Evolutionary conservation across 441 rosid species (phyloP), one percentile per base, ranked within the genome.

Genomic region (Aquilaria agallochum): DNA sequence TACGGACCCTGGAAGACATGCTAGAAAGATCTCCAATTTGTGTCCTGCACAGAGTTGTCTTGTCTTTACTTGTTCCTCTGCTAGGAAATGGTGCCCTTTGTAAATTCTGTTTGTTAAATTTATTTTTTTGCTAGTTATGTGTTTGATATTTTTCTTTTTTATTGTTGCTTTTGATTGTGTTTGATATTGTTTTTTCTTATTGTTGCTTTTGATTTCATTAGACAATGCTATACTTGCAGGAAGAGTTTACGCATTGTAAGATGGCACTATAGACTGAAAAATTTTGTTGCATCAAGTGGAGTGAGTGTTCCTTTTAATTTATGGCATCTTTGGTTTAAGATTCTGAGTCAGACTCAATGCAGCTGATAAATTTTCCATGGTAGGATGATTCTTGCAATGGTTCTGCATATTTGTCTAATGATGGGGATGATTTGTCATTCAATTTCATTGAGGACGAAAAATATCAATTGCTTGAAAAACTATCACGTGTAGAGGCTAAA

Each of bases 391-490:
- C 68, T 36, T 45, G 48, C 62, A 69, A 67, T 44, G 58, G 45
- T 36, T 34, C 20, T 44, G 12, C 58, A 14, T 45, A 63, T 71
- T 32, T 15, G n/a, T 57, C 33, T 53, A 68, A 51, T 57, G 53
- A 53, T 40, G 76, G 55, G 33, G 68, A 69, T 52, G 68, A 50
- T 55, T 52, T 48, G 59, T 56, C 57, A 20, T 76, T 61, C 8
- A 68, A 63, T 57, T 63, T 69, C 6, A 55, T 72, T 50, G 78
- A 77, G 59, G 75, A 71, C 51, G 85, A 77, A 60, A 70, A 76
- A 56, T 74, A 75, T 68, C 66, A 53, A 66, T 66, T 80, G 70
- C 74, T 80, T 56, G 82, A 71, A 63, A 75, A 77, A 55, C 63
- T 80, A 61, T 68, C 76, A 45, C 31, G n/a, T 5, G 63, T 76